Evolutionary conservation across 257 asterid genomes (phyloP), one percentile per base, ranked within the genome.

Genomic region (Penstemon davidsonii): DNA sequence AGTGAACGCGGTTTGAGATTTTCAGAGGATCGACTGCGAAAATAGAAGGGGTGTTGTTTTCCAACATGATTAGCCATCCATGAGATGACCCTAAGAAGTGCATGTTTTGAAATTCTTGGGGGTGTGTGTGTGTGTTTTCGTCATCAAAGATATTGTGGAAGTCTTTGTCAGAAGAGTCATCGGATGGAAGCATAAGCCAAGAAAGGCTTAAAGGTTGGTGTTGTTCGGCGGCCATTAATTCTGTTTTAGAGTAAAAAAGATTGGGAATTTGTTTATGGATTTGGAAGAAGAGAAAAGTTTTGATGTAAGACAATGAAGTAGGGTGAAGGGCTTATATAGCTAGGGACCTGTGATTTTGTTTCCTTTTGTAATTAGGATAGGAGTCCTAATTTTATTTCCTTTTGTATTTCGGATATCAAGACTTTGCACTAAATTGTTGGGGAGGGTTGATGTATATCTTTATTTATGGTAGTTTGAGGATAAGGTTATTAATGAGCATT

Each of bases 21-120:
- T 19, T 7, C 3, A 44, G 54, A 18, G 67, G 67, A 62, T 62
- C 10, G 15, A 62, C 18, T 7, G 54, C 66, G 51, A 7, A 41
- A 52, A 60, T 41, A 13, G 66, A 60, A 15, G 63, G 63, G 64
- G 54, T 18, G 0, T 45, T 8, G 9, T 45, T 54, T 8, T 4
- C 41, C 3, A 15, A 53, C 67, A 18, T 62, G 38, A 62, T 62
- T 54, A 62, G 9, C 67, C 67, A 62, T 19, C 55, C 67, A 4
- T 18, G 53, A 7, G 55, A 62, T 62, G 67, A 62, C 15, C 67
- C 67, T 4, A 43, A 15, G 9, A 53, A 62, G 3, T 50, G 67
- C 13, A 43, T 62, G 15, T 62, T 62, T 53, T 7, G 5, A 39
- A 62, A 19, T 12, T 62, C 54, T 61, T 61, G 3, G 15, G 8